Conservation (phyloP, 768 basidiomycete species). For the Tylopilus plumbeoviolaceoides region DNA sequence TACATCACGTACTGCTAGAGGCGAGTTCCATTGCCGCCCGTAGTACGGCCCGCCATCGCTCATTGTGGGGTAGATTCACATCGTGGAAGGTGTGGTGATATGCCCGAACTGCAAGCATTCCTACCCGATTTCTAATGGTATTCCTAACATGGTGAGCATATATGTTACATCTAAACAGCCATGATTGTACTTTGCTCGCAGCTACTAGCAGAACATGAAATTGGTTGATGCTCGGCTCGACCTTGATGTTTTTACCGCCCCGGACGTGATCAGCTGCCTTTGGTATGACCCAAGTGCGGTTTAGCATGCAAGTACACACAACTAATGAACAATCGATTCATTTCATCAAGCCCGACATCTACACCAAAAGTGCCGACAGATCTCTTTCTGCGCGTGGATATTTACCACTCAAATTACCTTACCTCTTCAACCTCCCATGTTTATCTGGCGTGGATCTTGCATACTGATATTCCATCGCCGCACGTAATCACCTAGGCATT, state of each 20-base stretch:
- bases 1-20: slow-evolving; percentile 94
- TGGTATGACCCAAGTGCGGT: neutral
- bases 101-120: slow-evolving; percentile 89
- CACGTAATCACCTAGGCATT: too few species aligned
- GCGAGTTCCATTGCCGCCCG: slow-evolving; percentile 35
- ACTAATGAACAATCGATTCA: too few species aligned
- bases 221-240: slow-evolving; percentile 38
- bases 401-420: too few species aligned
- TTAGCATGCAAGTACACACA: neutral
- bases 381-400: too few species aligned
- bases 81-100: slow-evolving; percentile 89
- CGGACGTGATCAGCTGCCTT: neutral
- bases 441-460: too few species aligned
- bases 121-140: slow-evolving; percentile 89
- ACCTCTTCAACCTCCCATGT: too few species aligned
- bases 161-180: slow-evolving; percentile 7
- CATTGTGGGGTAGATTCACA: slow-evolving; percentile 61
- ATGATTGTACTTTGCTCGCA: slow-evolving; percentile 28
- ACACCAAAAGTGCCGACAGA: too few species aligned
- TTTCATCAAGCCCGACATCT: too few species aligned
- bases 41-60: neutral
- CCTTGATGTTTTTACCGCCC: neutral
- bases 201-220: slow-evolving; percentile 93
- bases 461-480: too few species aligned
- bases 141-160: slow-evolving; percentile 93